Conservation (phyloP, 1,139 yeast genomes). For the Geotrichum candidum region DNA sequence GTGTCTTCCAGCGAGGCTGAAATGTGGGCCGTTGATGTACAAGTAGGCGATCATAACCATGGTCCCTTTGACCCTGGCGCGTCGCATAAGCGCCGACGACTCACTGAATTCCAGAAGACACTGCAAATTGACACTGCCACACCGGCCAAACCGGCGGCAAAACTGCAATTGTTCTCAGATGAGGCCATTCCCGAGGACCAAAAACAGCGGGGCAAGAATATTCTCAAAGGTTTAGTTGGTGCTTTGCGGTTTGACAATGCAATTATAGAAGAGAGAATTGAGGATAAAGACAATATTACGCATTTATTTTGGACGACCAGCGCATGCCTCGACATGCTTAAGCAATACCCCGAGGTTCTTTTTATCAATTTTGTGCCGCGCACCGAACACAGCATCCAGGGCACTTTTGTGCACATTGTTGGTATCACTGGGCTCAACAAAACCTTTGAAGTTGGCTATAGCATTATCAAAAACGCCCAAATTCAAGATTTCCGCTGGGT, state of each 20-base stretch:
- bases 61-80: slow-evolving; percentile 17
- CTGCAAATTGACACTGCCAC: slow-evolving; percentile 10
- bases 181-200: neutral
- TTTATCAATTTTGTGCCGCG: slow-evolving; percentile 15
- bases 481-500: slow-evolving; percentile 17
- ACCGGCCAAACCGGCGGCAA: neutral
- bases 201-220: slow-evolving; percentile 1
- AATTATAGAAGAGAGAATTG: slow-evolving; percentile 13
- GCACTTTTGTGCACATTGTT: slow-evolving; percentile 14
- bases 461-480: slow-evolving; percentile 10
- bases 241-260: slow-evolving; percentile 19
- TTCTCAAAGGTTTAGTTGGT: slow-evolving; percentile 17
- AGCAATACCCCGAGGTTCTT: slow-evolving; percentile 18
- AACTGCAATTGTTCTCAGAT: neutral
- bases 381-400: neutral
- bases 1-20: neutral
- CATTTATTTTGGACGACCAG: slow-evolving; percentile 18
- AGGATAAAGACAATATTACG: slow-evolving; percentile 15
- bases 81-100: slow-evolving; percentile 9
- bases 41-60: slow-evolving; percentile 14
- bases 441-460: slow-evolving; percentile 18
- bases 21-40: slow-evolving; percentile 4
- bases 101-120: slow-evolving; percentile 16
- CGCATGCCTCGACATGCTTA: slow-evolving; percentile 18
- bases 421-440: slow-evolving; percentile 18